These are phyloP conservation scores for Macrophomina tecta DNA, from an alignment of 2,329 filamentous ascomycete genomes.

Conservation along the genomic window DNA sequence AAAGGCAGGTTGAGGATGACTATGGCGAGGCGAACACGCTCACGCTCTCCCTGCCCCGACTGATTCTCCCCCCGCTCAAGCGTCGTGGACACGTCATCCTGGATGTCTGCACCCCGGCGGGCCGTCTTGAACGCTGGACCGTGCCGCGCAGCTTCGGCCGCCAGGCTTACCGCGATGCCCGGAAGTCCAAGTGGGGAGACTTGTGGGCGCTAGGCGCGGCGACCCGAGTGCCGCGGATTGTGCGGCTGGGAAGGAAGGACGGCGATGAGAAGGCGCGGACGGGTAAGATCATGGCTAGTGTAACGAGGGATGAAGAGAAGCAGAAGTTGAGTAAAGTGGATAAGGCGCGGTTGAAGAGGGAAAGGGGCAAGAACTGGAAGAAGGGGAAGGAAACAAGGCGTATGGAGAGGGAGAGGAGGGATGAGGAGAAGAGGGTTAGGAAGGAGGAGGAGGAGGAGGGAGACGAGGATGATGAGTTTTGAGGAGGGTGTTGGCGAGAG, in stretches of 20 bases:
- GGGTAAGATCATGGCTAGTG: constrained; percentile 35
- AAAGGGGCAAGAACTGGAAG: constrained; percentile 45
- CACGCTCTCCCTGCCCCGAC: constrained; percentile 75
- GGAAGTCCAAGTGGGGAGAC: constrained; percentile 91
- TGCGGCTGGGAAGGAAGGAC: constrained; percentile 63
- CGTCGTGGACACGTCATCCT: constrained; percentile 85
- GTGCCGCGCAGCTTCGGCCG: constrained; percentile 81
- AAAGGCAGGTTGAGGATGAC: background rate
- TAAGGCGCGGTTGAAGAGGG: constrained; percentile 47
- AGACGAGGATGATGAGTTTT: background rate
- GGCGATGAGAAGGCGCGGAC: constrained; percentile 41
- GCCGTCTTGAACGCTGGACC: constrained; percentile 90
- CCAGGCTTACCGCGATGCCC: constrained; percentile 87
- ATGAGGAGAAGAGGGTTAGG: background rate
- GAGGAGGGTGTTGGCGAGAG: background rate
- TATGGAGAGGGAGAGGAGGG: constrained; percentile 20
- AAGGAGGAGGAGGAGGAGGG: background rate
- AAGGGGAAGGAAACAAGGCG: constrained; percentile 46
- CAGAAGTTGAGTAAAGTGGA: constrained; percentile 40
- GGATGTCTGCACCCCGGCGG: constrained; percentile 87
- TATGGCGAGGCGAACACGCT: constrained; percentile 39
- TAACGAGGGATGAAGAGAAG: constrained; percentile 34
- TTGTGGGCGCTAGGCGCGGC: constrained; percentile 96
- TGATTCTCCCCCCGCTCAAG: constrained; percentile 83
- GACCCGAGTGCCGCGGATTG: constrained; percentile 69